Evolutionary conservation across 768 basidiomycete species (phyloP), one percentile per base, ranked within the genome.

Genomic region (Lactarius hatsudake): DNA sequence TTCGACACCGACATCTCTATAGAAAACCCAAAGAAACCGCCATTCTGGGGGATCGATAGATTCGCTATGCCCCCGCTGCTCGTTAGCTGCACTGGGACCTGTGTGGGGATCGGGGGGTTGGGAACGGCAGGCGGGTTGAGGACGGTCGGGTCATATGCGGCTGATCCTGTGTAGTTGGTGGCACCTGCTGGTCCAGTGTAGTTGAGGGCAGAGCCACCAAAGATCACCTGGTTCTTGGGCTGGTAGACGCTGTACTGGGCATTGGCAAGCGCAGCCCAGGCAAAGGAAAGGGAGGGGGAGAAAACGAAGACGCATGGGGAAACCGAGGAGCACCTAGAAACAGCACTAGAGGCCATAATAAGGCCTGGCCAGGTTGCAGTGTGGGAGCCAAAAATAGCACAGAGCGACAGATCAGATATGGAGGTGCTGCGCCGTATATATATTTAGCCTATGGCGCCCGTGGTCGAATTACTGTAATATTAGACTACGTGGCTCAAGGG

Each of bases 1-100:
- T 83, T 84, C 13, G 86, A 80, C 7, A 93, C 87, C 40, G 89
- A 90, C 80, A 90, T 82, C 75, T 93, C 90, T 38, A 93, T 82
- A 2, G 87, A 90, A 72, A 93, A 90, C 2, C 89, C 90, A 61
- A 86, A 81, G 71, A 91, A 91, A 15, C 83, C 81, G 13, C 86
- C 87, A 38, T 74, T 74, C 58, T 80, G 77, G 3, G 76, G 74
- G 38, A 82, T 80, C 0, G 81, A 81, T 36, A 86, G 69, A 6
- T 75, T 76, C 0, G 65, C 51, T 26, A 77, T 63, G 38, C 69
- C 70, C 1, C 65, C 66, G 0, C 34, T 61, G 8, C 73, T 75
- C n/a, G 60, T 64, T 20, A 87, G 75, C 61, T 79, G 77, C 2
- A 88, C 69, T 17, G 75, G 76, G 70, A 86, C 84, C 26, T 79